Evolutionary conservation across 495 filamentous ascomycete genomes (phyloP).

Genomic region (Aspergillus sclerotioniger): DNA sequence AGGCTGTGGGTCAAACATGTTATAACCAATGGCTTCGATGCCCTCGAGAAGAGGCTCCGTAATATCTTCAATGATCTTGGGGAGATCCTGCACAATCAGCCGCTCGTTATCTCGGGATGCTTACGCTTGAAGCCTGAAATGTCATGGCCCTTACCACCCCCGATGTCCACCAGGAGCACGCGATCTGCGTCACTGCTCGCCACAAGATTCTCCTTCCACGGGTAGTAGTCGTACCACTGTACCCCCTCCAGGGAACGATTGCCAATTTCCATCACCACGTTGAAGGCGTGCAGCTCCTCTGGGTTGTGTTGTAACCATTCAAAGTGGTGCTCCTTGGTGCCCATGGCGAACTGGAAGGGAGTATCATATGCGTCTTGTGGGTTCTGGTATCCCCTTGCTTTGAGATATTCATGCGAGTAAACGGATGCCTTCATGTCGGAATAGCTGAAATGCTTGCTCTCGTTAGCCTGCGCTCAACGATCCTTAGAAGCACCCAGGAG

Average conservation of each 20-base stretch:
- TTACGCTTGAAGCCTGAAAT: constrained; percentile 32
- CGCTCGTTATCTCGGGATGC: constrained; percentile 36
- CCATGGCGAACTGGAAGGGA: constrained; percentile 29
- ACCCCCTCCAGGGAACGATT: background rate
- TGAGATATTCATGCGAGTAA: constrained; percentile 22
- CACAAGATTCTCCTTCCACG: constrained; percentile 22
- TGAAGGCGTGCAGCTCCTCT: constrained; percentile 18
- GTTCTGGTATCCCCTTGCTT: constrained; percentile 23
- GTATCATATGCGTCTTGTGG: constrained; percentile 23
- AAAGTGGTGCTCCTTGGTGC: constrained; percentile 29
- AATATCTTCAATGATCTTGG: constrained; percentile 38
- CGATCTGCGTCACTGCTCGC: constrained; percentile 12
- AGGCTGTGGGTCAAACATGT: constrained; percentile 50
- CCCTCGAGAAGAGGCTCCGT: constrained; percentile 20
- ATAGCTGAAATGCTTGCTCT: constrained; percentile 14
- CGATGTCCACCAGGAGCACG: constrained; percentile 52
- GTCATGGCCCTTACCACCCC: constrained; percentile 50
- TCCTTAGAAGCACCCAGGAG: too few species aligned
- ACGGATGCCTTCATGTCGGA: constrained; percentile 14
- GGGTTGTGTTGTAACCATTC: constrained; percentile 25
- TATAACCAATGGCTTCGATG: constrained; percentile 34
- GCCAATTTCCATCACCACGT: constrained; percentile 25
- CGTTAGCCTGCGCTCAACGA: too few species aligned
- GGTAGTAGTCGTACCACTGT: constrained; percentile 26
- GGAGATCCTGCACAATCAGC: constrained; percentile 50